phyloP scores from a whole-genome alignment of 495 filamentous ascomycete species.

The Articulospora tetracladia region DNA sequence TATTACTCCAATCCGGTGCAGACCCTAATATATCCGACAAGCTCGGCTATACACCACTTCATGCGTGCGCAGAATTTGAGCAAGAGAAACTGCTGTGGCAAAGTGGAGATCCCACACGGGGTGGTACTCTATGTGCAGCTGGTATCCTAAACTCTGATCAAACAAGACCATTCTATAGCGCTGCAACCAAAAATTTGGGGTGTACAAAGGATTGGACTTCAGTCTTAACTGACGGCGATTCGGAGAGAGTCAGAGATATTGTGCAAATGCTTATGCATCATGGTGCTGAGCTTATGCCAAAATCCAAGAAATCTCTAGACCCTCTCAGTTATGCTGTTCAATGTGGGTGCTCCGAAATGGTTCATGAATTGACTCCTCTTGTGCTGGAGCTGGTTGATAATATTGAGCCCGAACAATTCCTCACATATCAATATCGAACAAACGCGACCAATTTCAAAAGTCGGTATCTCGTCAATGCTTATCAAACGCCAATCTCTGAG shows the following conservation, averaged over 20 bases:
- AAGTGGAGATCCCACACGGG: background rate
- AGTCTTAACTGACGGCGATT: background rate
- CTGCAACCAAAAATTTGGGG: background rate
- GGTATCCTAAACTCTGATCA: background rate
- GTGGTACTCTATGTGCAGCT: background rate
- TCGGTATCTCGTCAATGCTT: background rate
- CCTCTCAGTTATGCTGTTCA: background rate
- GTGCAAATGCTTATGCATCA: background rate
- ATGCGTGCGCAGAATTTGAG: constrained; percentile 22
- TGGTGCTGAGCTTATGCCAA: background rate
- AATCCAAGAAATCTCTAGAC: background rate
- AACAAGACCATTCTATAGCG: background rate
- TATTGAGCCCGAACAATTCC: too few relatives aligned
- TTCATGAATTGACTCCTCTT: background rate
- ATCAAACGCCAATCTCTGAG: background rate
- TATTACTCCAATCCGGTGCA: constrained; percentile 38
- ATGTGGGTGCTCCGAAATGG: background rate
- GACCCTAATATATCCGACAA: constrained; percentile 23
- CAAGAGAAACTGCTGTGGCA: constrained; percentile 8
- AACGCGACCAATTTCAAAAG: background rate
- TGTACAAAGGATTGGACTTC: background rate
- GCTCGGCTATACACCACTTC: constrained; percentile 17
- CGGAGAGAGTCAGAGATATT: background rate
- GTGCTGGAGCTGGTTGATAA: too few relatives aligned
- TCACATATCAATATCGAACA: too few relatives aligned